Evolutionary conservation across 495 filamentous ascomycete genomes (phyloP).

Genomic region (Evernia prunastri): DNA sequence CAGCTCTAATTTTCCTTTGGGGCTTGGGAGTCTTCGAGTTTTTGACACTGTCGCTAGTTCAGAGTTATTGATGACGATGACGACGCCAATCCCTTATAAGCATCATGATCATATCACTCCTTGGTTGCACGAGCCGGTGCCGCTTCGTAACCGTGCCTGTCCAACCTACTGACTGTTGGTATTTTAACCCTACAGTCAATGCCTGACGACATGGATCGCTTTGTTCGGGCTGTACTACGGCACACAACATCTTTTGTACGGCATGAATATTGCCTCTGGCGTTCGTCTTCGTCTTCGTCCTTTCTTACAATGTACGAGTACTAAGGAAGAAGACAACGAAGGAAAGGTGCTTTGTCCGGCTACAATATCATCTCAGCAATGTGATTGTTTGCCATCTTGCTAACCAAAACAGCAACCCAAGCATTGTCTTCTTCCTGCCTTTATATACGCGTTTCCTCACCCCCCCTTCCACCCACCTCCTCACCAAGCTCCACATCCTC

Average conservation of each 20-base stretch:
- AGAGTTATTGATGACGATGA: conserved; percentile 1
- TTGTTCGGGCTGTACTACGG: background rate
- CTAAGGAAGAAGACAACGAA: background rate
- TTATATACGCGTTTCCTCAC: background rate
- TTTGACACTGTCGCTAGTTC: background rate
- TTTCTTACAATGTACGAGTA: no score
- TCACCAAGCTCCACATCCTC: background rate
- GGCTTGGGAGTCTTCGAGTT: conserved; percentile 5
- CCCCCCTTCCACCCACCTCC: background rate
- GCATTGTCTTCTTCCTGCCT: background rate
- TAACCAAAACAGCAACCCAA: background rate
- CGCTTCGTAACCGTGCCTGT: background rate
- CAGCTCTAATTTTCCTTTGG: background rate
- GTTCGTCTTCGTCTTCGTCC: background rate
- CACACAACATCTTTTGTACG: no score
- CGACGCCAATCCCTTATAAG: background rate
- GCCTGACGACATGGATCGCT: background rate
- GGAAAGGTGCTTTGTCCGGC: background rate
- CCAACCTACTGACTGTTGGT: background rate
- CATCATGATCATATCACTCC: background rate
- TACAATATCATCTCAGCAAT: background rate
- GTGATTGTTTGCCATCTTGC: background rate
- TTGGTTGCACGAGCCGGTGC: background rate
- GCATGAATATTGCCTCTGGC: background rate
- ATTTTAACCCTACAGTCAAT: background rate